Percentiles rank a stretch among this genome's conserved stretches.
Evolutionary conservation across 148 eudicot genomes (phyloP).

Genomic region (Pharnaceum exiguum): DNA sequence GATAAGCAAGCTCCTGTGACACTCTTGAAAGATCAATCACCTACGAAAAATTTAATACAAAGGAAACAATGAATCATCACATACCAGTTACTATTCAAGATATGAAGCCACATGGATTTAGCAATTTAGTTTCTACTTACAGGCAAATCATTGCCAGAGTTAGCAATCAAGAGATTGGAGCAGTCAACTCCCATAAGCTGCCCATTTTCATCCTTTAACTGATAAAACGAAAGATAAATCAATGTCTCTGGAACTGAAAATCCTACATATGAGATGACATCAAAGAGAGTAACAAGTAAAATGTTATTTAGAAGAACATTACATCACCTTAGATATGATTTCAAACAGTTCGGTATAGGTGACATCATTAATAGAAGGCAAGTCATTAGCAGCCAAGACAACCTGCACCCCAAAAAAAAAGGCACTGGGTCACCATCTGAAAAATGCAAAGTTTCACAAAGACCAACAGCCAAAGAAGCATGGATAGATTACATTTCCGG

Average conservation of each 20-base stretch:
- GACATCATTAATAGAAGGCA: conserved; percentile 93
- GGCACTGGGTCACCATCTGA: not conserved
- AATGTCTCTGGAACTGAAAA: too few relatives aligned
- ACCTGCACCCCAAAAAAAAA: conserved; percentile 46
- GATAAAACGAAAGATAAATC: conserved; percentile 4
- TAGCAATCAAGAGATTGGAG: conserved; percentile 77
- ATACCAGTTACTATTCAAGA: not conserved
- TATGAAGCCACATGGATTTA: not conserved
- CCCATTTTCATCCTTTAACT: conserved; percentile 91
- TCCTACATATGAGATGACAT: not conserved
- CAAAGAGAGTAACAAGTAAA: not conserved
- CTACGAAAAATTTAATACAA: conserved; percentile 29
- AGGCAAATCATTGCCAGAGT: conserved; percentile 98
- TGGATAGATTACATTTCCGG: too few relatives aligned
- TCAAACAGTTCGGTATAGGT: conserved; percentile 79
- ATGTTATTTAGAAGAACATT: not conserved
- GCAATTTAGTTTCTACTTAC: conserved; percentile 37
- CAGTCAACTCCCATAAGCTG: conserved; percentile 79
- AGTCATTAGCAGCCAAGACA: conserved; percentile 91
- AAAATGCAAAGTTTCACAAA: not conserved
- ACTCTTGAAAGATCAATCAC: conserved; percentile 87
- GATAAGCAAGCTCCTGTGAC: conserved; percentile 87
- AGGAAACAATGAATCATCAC: conserved; percentile 15
- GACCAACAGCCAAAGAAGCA: too few relatives aligned
- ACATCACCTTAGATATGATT: conserved; percentile 67